A percentile compares a stretch with the other conserved stretches of the same genome.
These are phyloP conservation scores for Jatropha curcas DNA, from an alignment of 345 rosid genomes.

Conservation along the genomic window DNA sequence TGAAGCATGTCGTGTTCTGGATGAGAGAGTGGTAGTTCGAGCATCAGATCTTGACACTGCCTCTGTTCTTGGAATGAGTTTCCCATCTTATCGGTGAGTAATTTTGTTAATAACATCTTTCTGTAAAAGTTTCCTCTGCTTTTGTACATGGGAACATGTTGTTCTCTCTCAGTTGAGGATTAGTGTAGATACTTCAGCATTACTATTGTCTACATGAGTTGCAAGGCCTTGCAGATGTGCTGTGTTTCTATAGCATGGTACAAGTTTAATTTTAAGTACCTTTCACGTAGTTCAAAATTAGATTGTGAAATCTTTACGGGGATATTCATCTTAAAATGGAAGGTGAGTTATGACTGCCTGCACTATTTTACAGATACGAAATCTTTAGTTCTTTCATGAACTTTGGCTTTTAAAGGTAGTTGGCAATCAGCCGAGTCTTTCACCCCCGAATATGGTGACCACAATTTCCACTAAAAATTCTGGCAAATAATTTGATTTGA, in stretches of 20 bases:
- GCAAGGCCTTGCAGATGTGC: neutral
- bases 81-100: slow-evolving; percentile 88
- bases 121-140: neutral
- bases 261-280: too few species aligned
- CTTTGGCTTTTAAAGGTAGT: too few species aligned
- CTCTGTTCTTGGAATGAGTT: slow-evolving; percentile 96
- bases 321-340: neutral
- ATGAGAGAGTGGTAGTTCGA: slow-evolving; percentile 80
- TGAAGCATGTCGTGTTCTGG: slow-evolving; percentile 86
- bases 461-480: too few species aligned
- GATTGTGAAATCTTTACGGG: neutral
- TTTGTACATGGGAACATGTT: neutral
- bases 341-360: neutral
- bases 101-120: neutral
- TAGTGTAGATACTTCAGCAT: neutral
- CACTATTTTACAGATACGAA: neutral
- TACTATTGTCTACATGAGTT: neutral
- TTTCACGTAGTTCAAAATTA: neutral
- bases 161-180: neutral
- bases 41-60: slow-evolving; percentile 90
- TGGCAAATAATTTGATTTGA: too few species aligned
- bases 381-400: neutral
- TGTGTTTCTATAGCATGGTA: too few species aligned
- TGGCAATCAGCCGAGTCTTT: too few species aligned
- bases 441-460: too few species aligned